Conservation (phyloP, 2,329 filamentous ascomycete genomes). For the Allantophomopsis lycopodina region DNA sequence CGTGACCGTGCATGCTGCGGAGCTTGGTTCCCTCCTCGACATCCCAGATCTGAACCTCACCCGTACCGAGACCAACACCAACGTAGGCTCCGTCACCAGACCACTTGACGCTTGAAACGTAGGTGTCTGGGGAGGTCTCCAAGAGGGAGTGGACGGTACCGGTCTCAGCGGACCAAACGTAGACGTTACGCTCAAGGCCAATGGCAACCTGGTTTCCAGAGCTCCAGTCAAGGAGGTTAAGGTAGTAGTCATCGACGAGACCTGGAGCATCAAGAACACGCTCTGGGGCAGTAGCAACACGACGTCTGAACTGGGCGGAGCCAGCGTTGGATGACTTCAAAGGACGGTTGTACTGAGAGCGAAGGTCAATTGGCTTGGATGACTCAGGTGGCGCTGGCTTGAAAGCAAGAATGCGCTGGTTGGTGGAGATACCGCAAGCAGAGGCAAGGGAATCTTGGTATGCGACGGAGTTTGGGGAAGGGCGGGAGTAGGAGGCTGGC, state of each 20-base stretch:
- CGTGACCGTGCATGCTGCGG: slow-evolving; percentile 96
- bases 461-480: slow-evolving; percentile 75
- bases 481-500: slow-evolving; percentile 55
- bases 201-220: slow-evolving; percentile 97
- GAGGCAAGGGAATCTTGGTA: slow-evolving; percentile 86
- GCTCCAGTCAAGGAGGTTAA: slow-evolving; percentile 97
- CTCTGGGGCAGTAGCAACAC: slow-evolving; percentile 88
- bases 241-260: slow-evolving; percentile 95
- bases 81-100: slow-evolving; percentile 95
- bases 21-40: slow-evolving; percentile 91
- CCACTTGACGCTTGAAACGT: slow-evolving; percentile 98
- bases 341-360: slow-evolving; percentile 95
- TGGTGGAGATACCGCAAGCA: slow-evolving; percentile 84
- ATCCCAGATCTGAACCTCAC: slow-evolving; percentile 99
- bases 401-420: slow-evolving; percentile 92
- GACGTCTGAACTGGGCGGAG: slow-evolving; percentile 78
- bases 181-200: slow-evolving; percentile 90
- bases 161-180: slow-evolving; percentile 95
- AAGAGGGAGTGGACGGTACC: slow-evolving; percentile 80
- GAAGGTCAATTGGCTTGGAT: slow-evolving; percentile 93
- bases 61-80: slow-evolving; percentile 83
- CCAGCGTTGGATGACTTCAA: slow-evolving; percentile 63
- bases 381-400: slow-evolving; percentile 98
- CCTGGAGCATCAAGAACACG: slow-evolving; percentile 92
- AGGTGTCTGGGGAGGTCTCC: slow-evolving; percentile 81